Conservation (phyloP, 2,329 filamentous ascomycete species). For the Penicillium sp. region DNA sequence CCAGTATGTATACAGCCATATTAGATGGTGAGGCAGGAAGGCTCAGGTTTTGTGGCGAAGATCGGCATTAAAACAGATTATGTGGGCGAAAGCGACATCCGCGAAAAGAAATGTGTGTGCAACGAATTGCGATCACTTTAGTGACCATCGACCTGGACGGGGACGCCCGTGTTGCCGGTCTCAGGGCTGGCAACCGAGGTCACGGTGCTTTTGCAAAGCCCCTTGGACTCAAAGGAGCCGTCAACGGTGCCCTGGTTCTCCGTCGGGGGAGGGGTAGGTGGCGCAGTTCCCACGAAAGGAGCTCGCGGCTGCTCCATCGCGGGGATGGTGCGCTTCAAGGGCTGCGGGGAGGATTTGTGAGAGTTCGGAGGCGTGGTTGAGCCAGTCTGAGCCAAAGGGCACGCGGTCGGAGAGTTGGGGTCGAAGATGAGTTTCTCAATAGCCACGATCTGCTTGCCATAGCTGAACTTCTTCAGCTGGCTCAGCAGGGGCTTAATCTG, state of each 20-base stretch:
- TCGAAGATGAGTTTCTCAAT: slow-evolving; percentile 60
- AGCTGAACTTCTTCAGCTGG: slow-evolving; percentile 64
- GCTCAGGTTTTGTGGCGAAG: slow-evolving; percentile 10
- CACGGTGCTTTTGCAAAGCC: slow-evolving; percentile 37
- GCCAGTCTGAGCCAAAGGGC: slow-evolving; percentile 33
- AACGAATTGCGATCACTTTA: slow-evolving; percentile 28
- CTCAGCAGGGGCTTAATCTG: slow-evolving; percentile 65
- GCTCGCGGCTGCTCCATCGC: slow-evolving; percentile 44
- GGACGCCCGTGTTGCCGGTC: slow-evolving; percentile 28
- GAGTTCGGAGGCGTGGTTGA: slow-evolving; percentile 44
- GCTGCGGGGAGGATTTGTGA: slow-evolving; percentile 44
- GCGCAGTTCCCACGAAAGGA: slow-evolving; percentile 56
- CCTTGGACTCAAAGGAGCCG: slow-evolving; percentile 43
- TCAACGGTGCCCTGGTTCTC: slow-evolving; percentile 66
- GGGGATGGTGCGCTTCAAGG: slow-evolving; percentile 36
- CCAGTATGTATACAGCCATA: slow-evolving; percentile 43
- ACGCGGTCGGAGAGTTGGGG: slow-evolving; percentile 27
- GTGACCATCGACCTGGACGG: slow-evolving; percentile 31
- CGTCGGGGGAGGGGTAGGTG: slow-evolving; percentile 68
- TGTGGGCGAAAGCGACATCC: slow-evolving; percentile 25
- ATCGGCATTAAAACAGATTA: slow-evolving; percentile 28
- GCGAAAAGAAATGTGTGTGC: slow-evolving; percentile 21
- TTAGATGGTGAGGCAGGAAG: slow-evolving; percentile 35
- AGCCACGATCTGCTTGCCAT: slow-evolving; percentile 66
- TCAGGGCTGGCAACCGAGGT: slow-evolving; percentile 36